Evolutionary conservation across 305 asterid species (phyloP), one percentile per base, ranked within the genome.

Genomic region (Ajuga reptans): DNA sequence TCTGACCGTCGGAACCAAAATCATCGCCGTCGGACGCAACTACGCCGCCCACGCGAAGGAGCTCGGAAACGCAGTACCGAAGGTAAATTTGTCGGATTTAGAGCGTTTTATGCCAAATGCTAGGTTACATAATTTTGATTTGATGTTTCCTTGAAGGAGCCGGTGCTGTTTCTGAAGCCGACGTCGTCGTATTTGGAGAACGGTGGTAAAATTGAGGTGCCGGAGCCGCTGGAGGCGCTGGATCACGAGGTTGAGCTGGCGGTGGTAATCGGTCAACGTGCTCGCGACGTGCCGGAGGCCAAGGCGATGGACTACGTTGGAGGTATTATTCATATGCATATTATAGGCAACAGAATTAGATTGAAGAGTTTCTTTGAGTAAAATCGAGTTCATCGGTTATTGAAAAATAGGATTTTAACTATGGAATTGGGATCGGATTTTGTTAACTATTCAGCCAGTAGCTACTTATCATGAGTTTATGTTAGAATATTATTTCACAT

Each of bases 161-260:
- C 97, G 21, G 96, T 92, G 75, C 82, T 92, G 83, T 92, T 90
- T 81, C 68, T 92, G 89, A 90, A 92, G 89, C 97, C 97, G 14
- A 90, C 98, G 75, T 69, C 96, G 53, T 92, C 98, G 81, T 92
- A 85, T 83, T 69, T 92, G 84, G 89, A 77, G 73, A 87, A 88
- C 51, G 98, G 98, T 66, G 98, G 97, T 1, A 85, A 64, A 69
- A 90, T 92, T 49, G 88, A 90, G 82, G 88, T 92, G 46, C 98
- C 98, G 52, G 84, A 85, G 75, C 85, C 88, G 39, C 82, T 88
- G 79, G 92, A 82, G 67, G 82, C 92, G 41, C 84, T 90, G 75
- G 91, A 90, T 85, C 96, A 88, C 52, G 98, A 92, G 87, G 98
- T 90, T 77, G 98, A 92, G 87, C 82, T 92, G 74, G 98, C 97